phyloP scores from a whole-genome alignment of 208 protist genomes.

The Leishmania arabica region DNA sequence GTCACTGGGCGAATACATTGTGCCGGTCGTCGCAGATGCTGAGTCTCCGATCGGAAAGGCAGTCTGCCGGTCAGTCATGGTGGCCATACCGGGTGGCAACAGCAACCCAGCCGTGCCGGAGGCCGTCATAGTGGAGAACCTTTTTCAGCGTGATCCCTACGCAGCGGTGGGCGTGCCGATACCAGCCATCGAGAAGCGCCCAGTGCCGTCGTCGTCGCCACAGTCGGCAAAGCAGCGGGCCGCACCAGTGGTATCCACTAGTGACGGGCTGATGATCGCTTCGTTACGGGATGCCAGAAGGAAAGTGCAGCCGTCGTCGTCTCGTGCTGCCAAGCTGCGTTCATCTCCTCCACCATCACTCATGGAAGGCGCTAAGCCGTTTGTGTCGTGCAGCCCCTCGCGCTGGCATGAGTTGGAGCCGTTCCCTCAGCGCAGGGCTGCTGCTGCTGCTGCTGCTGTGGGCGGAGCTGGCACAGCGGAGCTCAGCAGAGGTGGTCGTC shows the following conservation, averaged over 20 bases:
- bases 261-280: background rate
- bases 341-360: background rate
- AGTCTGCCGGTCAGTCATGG: constrained; percentile 33
- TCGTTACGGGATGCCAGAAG: background rate
- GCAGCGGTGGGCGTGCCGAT: constrained; percentile 4
- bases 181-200: constrained; percentile 2
- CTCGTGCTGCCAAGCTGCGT: background rate
- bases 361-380: constrained; percentile 21
- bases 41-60: constrained; percentile 22
- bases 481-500: background rate
- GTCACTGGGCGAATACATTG: constrained; percentile 37
- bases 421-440: constrained; percentile 13
- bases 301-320: too few relatives aligned
- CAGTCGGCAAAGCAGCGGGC: background rate
- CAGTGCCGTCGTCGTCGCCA: background rate
- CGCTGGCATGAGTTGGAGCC: constrained; percentile 24
- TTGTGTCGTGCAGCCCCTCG: constrained; percentile 24
- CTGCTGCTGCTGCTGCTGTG: background rate
- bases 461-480: background rate
- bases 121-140: constrained; percentile 35
- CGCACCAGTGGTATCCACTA: too few relatives aligned
- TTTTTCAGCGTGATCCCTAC: constrained; percentile 30
- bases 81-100: constrained; percentile 20
- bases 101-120: constrained; percentile 35
- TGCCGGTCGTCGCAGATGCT: constrained; percentile 32